Evolutionary conservation across 352 stramenopile species (phyloP).

Genomic region (Phytophthora cactorum): DNA sequence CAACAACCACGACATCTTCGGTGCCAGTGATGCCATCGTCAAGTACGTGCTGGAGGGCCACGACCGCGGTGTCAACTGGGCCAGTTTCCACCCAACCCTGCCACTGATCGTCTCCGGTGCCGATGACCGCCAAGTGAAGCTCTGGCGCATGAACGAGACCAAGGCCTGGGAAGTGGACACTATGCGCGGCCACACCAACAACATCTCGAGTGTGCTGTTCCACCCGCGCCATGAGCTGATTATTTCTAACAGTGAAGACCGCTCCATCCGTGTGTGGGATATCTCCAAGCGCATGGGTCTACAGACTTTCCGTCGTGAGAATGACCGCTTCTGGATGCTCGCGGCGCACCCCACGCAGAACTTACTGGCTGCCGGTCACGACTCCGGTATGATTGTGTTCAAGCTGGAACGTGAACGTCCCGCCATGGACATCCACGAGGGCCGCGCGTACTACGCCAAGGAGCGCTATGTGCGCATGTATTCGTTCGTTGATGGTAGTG

Average conservation of each 20-base stretch:
- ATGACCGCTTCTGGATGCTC: conserved; percentile 99
- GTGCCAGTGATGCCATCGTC: conserved; percentile 98
- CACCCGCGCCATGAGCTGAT: conserved; percentile 99
- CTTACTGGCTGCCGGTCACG: conserved; percentile 98
- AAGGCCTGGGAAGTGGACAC: conserved; percentile 99
- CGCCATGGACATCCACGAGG: conserved; percentile 90
- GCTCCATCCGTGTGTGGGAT: conserved; percentile 99
- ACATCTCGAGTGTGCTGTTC: conserved; percentile 99
- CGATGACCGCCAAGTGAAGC: conserved; percentile 99
- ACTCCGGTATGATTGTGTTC: conserved; percentile 99
- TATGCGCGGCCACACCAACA: conserved; percentile 99
- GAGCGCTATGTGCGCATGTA: conserved; percentile 98
- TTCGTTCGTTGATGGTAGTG: conserved; percentile 90
- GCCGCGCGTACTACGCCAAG: conserved; percentile 96
- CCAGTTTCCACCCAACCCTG: conserved; percentile 98
- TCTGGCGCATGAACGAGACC: conserved; percentile 99
- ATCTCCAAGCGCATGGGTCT: conserved; percentile 98
- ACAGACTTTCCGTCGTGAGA: conserved; percentile 98
- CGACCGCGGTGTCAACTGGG: conserved; percentile 99
- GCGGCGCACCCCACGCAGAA: conserved; percentile 97
- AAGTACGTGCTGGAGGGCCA: conserved; percentile 99
- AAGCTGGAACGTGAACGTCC: conserved; percentile 98
- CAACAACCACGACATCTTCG: conserved; percentile 97
- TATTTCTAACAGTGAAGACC: conserved; percentile 99
- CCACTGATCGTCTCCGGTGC: conserved; percentile 98